phyloP scores from a whole-genome alignment of 176 grass and related monocot species.

The Microstegium vimineum region DNA sequence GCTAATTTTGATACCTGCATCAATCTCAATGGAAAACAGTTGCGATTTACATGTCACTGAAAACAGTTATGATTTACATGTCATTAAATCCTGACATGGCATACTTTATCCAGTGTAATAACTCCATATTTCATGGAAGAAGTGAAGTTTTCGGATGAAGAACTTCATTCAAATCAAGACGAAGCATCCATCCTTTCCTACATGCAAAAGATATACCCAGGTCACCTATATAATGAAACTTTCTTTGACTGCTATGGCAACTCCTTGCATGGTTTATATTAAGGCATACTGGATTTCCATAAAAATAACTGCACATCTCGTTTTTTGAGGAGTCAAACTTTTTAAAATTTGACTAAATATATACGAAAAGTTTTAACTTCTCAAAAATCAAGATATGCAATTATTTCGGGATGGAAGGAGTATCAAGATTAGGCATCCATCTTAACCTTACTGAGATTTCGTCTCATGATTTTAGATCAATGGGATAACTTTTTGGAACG shows the following conservation, averaged over 20 bases:
- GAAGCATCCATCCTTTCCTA: slow-evolving; percentile 78
- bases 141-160: slow-evolving; percentile 85
- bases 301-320: neutral
- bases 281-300: slow-evolving; percentile 2
- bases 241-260: neutral
- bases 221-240: slow-evolving; percentile 24
- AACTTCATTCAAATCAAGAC: slow-evolving; percentile 82
- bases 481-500: slow-evolving; percentile 88
- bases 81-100: slow-evolving; percentile 15
- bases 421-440: neutral
- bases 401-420: neutral
- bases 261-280: neutral
- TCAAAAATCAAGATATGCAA: neutral
- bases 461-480: slow-evolving; percentile 54
- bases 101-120: slow-evolving; percentile 51
- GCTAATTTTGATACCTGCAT: neutral
- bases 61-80: neutral
- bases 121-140: slow-evolving; percentile 95
- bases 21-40: neutral
- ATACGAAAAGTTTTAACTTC: neutral
- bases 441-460: neutral
- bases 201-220: slow-evolving; percentile 98
- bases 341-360: neutral
- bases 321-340: neutral
- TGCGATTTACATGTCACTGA: neutral